Conservation (phyloP, 202 grass and related monocot species). For the Setaria italica region DNA sequence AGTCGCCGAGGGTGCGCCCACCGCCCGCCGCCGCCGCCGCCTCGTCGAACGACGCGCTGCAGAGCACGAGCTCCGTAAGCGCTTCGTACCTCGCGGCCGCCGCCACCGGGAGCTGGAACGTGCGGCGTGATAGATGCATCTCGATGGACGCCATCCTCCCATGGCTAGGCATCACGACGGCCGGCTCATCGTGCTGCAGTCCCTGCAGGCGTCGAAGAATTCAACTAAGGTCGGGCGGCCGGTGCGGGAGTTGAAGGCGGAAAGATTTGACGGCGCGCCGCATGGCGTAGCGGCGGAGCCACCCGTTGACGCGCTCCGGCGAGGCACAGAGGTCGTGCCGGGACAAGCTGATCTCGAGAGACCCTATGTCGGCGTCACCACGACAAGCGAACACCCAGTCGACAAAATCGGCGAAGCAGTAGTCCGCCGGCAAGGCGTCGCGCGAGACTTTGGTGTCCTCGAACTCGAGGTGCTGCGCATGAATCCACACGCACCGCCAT, state of each 20-base stretch:
- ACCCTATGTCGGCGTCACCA: neutral
- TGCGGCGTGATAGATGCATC: neutral
- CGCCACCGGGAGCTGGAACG: neutral
- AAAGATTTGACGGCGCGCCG: neutral
- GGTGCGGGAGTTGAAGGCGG: neutral
- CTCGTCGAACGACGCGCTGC: neutral
- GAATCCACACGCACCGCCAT: neutral
- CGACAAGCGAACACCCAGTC: neutral
- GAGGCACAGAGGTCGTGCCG: fast-evolving
- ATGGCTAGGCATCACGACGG: neutral
- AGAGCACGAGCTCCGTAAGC: neutral
- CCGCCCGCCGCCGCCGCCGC: no score
- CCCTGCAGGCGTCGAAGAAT: neutral
- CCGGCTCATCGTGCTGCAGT: neutral
- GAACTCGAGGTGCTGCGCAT: neutral
- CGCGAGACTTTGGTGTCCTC: neutral
- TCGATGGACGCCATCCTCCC: neutral
- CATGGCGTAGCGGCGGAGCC: conserved; percentile 2
- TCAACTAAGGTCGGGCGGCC: neutral
- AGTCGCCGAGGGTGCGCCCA: neutral
- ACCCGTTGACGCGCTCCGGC: neutral
- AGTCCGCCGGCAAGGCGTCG: no score
- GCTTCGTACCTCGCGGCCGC: conserved; percentile 7
- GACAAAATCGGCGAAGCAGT: neutral
- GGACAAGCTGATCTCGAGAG: neutral